phyloP scores from a whole-genome alignment of 2,329 filamentous ascomycete genomes.

The Trichophyton rubrum region DNA sequence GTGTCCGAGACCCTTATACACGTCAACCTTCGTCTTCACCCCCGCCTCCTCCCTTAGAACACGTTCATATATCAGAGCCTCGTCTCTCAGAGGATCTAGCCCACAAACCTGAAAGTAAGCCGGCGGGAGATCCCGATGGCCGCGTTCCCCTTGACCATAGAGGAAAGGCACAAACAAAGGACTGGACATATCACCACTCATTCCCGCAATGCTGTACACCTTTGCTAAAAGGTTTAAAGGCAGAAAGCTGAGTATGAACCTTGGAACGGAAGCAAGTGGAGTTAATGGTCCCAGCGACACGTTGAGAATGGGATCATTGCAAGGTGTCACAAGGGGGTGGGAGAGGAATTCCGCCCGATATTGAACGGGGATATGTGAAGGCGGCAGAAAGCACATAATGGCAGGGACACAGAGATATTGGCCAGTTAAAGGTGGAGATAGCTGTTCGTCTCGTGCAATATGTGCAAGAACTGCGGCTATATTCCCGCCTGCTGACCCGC shows the following conservation, averaged over 20 bases:
- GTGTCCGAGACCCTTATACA: background rate
- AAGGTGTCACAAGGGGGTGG: background rate
- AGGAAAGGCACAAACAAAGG: background rate
- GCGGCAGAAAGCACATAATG: background rate
- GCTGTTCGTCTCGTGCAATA: slow-evolving; percentile 25
- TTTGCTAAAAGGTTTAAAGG: background rate
- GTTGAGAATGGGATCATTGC: background rate
- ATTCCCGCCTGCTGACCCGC: slow-evolving; percentile 30
- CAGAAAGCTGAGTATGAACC: background rate
- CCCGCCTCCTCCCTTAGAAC: background rate
- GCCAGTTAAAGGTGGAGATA: background rate
- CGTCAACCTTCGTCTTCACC: background rate
- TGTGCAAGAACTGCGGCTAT: slow-evolving; percentile 29
- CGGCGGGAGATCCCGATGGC: background rate
- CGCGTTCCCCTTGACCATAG: background rate
- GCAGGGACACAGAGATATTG: background rate
- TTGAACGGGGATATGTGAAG: background rate
- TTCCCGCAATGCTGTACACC: background rate
- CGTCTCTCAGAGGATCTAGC: slow-evolving; percentile 1
- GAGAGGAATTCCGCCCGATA: background rate
- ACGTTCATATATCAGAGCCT: slow-evolving; percentile 1
- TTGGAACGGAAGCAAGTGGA: background rate
- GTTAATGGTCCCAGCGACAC: background rate
- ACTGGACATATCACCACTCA: background rate
- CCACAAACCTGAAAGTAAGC: slow-evolving; percentile 1